A percentile compares a stretch with the other conserved stretches of the same genome.
phyloP scores from a whole-genome alignment of 2,329 filamentous ascomycete species.

The Canariomyces notabilis region DNA sequence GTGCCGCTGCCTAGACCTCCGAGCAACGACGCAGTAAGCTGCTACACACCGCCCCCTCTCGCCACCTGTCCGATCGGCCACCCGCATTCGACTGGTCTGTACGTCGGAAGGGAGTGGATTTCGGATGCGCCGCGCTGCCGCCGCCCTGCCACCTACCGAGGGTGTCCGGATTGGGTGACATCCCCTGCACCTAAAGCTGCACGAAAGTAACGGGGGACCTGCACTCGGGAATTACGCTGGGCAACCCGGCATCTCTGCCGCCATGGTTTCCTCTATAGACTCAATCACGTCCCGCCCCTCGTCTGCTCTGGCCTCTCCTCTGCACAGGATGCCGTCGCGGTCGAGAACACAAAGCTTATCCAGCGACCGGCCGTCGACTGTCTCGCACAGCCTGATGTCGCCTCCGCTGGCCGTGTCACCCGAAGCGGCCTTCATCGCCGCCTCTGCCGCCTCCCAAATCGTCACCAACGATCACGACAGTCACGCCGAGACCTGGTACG shows the following conservation, averaged over 20 bases:
- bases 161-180: constrained; percentile 16
- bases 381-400: constrained; percentile 54
- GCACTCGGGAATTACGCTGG: background rate
- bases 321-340: constrained; percentile 25
- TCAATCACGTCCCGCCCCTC: constrained; percentile 24
- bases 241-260: constrained; percentile 3
- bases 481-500: constrained; percentile 63
- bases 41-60: constrained; percentile 6
- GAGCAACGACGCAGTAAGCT: background rate
- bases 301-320: constrained; percentile 26
- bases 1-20: background rate
- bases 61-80: constrained; percentile 7
- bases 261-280: constrained; percentile 25
- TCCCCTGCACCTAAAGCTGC: constrained; percentile 9
- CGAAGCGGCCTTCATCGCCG: constrained; percentile 79
- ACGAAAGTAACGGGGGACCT: background rate
- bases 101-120: constrained; percentile 10
- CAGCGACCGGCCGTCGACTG: constrained; percentile 63
- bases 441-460: constrained; percentile 83
- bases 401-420: constrained; percentile 68
- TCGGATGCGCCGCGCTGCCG: constrained; percentile 19
- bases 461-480: constrained; percentile 83
- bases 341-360: constrained; percentile 61
- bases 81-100: constrained; percentile 10
- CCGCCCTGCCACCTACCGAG: constrained; percentile 15